phyloP scores from a whole-genome alignment of 1,139 yeast species.

The Debaryomyces robertsiae region DNA sequence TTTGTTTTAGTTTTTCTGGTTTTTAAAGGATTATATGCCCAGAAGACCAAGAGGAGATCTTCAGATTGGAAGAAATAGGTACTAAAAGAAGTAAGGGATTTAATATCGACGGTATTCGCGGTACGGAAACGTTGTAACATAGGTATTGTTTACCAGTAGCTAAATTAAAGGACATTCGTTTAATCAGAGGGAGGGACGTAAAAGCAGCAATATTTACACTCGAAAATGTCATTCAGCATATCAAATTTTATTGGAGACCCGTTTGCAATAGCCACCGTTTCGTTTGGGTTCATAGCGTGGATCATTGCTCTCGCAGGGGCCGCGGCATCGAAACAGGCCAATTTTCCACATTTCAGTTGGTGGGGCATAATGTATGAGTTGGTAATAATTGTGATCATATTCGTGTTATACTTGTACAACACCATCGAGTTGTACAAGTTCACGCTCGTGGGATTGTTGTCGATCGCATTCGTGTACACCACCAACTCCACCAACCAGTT shows the following conservation, averaged over 20 bases:
- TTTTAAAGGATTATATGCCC: no score
- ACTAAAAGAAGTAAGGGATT: no score
- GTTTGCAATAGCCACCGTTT: constrained; percentile 67
- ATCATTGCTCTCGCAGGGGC: constrained; percentile 86
- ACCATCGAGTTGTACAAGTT: constrained; percentile 71
- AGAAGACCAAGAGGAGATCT: no score
- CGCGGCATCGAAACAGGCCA: constrained; percentile 54
- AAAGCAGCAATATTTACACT: background rate
- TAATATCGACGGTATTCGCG: no score
- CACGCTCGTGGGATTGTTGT: constrained; percentile 57
- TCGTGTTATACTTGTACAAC: constrained; percentile 66
- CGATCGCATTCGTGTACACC: constrained; percentile 76
- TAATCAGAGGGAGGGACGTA: background rate
- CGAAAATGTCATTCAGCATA: constrained; percentile 40
- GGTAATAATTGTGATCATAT: constrained; percentile 55
- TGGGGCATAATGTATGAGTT: constrained; percentile 94
- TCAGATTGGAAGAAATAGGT: no score
- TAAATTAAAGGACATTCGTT: no score
- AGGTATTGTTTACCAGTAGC: no score
- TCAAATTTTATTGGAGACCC: constrained; percentile 67
- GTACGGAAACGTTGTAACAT: no score
- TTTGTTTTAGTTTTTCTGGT: no score
- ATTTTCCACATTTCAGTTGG: constrained; percentile 87
- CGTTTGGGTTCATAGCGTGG: constrained; percentile 73
- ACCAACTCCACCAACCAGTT: constrained; percentile 81